phyloP scores from a whole-genome alignment of 495 filamentous ascomycete genomes.

The Trichoderma asperelloides region DNA sequence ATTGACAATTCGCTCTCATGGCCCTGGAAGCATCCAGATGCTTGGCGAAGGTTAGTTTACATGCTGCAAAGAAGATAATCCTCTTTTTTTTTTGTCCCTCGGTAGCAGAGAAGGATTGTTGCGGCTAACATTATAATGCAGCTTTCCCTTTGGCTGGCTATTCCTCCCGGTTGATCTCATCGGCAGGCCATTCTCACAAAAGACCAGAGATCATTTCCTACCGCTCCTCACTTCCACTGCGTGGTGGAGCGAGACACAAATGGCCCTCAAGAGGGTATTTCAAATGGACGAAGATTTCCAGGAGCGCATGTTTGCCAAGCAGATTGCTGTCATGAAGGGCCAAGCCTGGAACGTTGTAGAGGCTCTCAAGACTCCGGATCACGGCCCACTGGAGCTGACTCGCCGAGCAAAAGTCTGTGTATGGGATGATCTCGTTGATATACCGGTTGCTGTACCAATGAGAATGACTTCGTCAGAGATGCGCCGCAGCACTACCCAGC shows the following conservation, averaged over 20 bases:
- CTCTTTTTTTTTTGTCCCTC: not conserved
- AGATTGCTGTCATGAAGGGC: slow-evolving; percentile 98
- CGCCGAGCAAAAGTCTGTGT: slow-evolving; percentile 85
- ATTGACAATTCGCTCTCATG: slow-evolving; percentile 98
- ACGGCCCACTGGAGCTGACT: slow-evolving; percentile 89
- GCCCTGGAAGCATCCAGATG: slow-evolving; percentile 99
- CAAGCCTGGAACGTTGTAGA: slow-evolving; percentile 99
- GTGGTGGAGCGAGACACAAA: slow-evolving; percentile 95
- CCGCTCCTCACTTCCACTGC: slow-evolving; percentile 84
- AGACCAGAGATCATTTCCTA: slow-evolving; percentile 86
- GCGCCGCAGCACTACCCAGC: slow-evolving; percentile 33
- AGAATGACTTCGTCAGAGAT: slow-evolving; percentile 71
- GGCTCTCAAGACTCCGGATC: slow-evolving; percentile 83
- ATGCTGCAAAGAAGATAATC: no score
- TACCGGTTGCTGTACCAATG: slow-evolving; percentile 88
- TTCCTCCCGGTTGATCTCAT: slow-evolving; percentile 96
- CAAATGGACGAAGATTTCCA: slow-evolving; percentile 91
- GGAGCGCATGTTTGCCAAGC: slow-evolving; percentile 92
- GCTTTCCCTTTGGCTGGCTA: slow-evolving; percentile 97
- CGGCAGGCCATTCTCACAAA: slow-evolving; percentile 89
- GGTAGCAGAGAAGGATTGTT: not conserved
- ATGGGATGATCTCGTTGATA: slow-evolving; percentile 96
- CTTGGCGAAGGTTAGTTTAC: slow-evolving; percentile 47
- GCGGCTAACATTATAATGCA: slow-evolving; percentile 21
- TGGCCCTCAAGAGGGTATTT: slow-evolving; percentile 74